Percentiles rank a stretch among this genome's conserved stretches.
These are phyloP conservation scores for Myxozyma kluyveri DNA, from an alignment of 805 yeast genomes.

Conservation along the genomic window DNA sequence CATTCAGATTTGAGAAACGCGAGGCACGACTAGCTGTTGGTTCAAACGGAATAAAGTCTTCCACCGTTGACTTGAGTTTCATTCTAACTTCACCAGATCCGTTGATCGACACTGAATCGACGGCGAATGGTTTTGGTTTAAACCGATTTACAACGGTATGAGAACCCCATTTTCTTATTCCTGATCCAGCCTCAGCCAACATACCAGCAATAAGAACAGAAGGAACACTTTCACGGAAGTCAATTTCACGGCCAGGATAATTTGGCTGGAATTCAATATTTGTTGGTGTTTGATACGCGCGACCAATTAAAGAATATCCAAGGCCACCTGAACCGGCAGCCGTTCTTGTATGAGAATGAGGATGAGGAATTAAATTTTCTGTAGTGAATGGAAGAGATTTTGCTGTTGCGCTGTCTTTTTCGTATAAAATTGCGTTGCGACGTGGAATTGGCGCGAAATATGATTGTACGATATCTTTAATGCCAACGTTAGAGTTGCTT, in stretches of 20 bases:
- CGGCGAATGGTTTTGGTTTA: constrained; percentile 1
- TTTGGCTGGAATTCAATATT: constrained; percentile 1
- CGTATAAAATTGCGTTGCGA: constrained; percentile 2
- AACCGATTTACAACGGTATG: not conserved
- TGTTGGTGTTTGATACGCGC: constrained; percentile 7
- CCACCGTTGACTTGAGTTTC: constrained; percentile 1
- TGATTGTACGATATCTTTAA: not conserved
- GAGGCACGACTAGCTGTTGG: too few species aligned
- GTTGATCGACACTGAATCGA: not conserved
- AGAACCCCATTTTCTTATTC: too few species aligned
- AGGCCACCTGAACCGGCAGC: constrained; percentile 12
- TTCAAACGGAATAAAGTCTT: too few species aligned
- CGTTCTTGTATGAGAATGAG: not conserved
- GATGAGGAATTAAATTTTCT: constrained; percentile 1
- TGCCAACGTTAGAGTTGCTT: too few species aligned
- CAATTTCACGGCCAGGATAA: constrained; percentile 14
- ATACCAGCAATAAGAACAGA: constrained; percentile 9
- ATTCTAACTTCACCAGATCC: constrained; percentile 8
- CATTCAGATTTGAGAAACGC: too few species aligned
- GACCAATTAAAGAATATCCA: constrained; percentile 7
- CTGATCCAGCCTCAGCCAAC: too few species aligned
- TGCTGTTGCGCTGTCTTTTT: not conserved
- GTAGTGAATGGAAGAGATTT: constrained; percentile 1
- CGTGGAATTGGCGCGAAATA: not conserved
- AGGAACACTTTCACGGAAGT: not conserved